These are phyloP conservation scores for Lipomyces orientalis DNA, from an alignment of 805 yeast species.

Conservation along the genomic window DNA sequence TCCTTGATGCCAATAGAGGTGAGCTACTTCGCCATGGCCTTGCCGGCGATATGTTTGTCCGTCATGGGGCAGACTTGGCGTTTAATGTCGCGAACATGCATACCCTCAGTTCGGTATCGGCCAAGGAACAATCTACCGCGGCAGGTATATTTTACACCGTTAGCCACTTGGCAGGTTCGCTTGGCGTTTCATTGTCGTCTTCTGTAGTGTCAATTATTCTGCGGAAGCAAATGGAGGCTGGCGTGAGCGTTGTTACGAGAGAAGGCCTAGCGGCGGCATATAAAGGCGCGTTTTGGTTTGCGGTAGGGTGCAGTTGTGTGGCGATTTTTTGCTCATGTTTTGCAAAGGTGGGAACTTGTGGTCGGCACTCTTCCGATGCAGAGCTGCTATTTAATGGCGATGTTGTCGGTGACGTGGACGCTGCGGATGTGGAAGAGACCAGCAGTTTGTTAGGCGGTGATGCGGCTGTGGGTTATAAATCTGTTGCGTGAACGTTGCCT, in stretches of 20 bases:
- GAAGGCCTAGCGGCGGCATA: constrained; percentile 25
- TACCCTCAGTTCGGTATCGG: constrained; percentile 51
- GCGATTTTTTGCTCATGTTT: constrained; percentile 44
- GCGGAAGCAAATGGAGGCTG: constrained; percentile 3
- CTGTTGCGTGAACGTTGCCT: too few species aligned
- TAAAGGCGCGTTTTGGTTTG: constrained; percentile 40
- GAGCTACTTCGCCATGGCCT: constrained; percentile 54
- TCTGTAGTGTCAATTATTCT: constrained; percentile 37
- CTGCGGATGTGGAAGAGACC: too few species aligned
- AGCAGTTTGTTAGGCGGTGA: too few species aligned
- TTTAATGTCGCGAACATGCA: constrained; percentile 55
- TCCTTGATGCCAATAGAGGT: constrained; percentile 48
- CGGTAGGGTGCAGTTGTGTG: constrained; percentile 45
- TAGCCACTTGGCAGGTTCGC: constrained; percentile 50
- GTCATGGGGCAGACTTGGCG: constrained; percentile 55
- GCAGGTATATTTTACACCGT: constrained; percentile 57
- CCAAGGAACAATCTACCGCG: constrained; percentile 52
- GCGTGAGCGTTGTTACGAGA: not conserved
- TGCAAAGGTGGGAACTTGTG: constrained; percentile 46
- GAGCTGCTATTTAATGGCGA: too few species aligned
- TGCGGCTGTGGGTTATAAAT: too few species aligned
- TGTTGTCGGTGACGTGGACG: too few species aligned
- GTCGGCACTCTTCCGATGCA: constrained; percentile 5
- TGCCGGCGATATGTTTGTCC: constrained; percentile 50
- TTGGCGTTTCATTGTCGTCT: constrained; percentile 52